A percentile compares a stretch with the other conserved stretches of the same genome.
These are phyloP conservation scores for Acacia pycnantha DNA, from an alignment of 331 rosid species.

Conservation along the genomic window DNA sequence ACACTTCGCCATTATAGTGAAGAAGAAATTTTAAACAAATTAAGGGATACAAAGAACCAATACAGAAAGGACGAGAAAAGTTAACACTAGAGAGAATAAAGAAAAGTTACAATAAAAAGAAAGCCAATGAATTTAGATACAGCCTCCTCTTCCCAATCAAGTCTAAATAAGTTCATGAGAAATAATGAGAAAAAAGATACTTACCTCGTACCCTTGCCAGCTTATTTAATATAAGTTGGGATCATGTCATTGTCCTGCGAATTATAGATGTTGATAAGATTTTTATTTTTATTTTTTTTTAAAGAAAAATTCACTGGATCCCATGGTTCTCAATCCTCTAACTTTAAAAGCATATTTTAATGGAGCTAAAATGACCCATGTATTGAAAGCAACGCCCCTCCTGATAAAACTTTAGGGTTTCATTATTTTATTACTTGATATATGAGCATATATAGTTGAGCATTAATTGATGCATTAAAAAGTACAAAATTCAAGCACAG, in stretches of 20 bases:
- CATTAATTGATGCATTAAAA: background rate
- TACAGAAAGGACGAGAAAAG: slow-evolving; percentile 2
- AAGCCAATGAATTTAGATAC: background rate
- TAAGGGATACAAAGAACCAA: background rate
- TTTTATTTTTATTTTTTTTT: no score
- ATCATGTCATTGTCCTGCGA: background rate
- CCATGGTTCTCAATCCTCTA: background rate
- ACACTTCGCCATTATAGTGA: background rate
- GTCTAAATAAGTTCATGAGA: no score
- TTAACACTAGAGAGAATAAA: slow-evolving; percentile 21
- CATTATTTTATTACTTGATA: background rate
- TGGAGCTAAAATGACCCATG: background rate
- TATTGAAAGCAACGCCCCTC: background rate
- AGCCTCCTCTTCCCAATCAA: no score
- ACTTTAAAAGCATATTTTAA: slow-evolving; percentile 6
- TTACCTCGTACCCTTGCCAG: background rate
- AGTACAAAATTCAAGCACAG: background rate
- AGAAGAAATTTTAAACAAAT: background rate
- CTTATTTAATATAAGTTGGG: slow-evolving; percentile 9
- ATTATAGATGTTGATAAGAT: background rate
- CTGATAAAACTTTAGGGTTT: background rate
- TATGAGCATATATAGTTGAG: background rate
- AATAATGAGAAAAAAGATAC: no score
- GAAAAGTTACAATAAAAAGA: slow-evolving; percentile 13
- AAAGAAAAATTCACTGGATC: background rate